A percentile compares a stretch with the other conserved stretches of the same genome.
phyloP scores from a whole-genome alignment of 2,329 filamentous ascomycete genomes.

The Lasiodiplodia sp. region DNA sequence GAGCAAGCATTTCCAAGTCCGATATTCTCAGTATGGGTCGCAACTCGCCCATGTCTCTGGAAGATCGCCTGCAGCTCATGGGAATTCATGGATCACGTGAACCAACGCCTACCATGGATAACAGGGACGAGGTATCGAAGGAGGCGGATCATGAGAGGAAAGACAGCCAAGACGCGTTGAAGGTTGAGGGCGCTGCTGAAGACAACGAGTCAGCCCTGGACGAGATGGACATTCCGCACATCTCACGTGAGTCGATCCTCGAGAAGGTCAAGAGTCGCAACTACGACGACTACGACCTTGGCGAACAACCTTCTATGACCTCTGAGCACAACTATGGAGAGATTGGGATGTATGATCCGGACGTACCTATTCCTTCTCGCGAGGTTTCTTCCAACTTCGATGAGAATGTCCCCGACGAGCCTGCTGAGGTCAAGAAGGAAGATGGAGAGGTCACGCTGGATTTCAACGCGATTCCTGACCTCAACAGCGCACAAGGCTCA shows the following conservation, averaged over 20 bases:
- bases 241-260: conserved; percentile 93
- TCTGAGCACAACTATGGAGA: conserved; percentile 63
- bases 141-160: conserved; percentile 33
- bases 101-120: conserved; percentile 47
- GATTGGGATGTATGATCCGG: conserved; percentile 74
- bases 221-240: conserved; percentile 75
- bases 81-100: conserved; percentile 70
- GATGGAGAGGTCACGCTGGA: conserved; percentile 59
- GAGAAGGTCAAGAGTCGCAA: conserved; percentile 77
- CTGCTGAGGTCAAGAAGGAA: conserved; percentile 69
- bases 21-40: conserved; percentile 80
- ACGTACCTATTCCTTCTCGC: conserved; percentile 86
- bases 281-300: conserved; percentile 56
- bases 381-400: conserved; percentile 70
- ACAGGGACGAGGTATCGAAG: not conserved
- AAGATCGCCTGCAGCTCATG: conserved; percentile 87
- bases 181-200: conserved; percentile 47
- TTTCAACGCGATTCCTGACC: conserved; percentile 67
- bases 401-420: conserved; percentile 67
- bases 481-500: conserved; percentile 62
- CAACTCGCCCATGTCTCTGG: conserved; percentile 74
- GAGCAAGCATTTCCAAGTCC: conserved; percentile 73
- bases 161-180: conserved; percentile 37
- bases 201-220: conserved; percentile 43
- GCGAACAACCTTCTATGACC: conserved; percentile 53